Percentiles rank a stretch among this genome's conserved stretches.
Conservation (phyloP, 176 grass and related monocot genomes). For the Carex parvula region DNA sequence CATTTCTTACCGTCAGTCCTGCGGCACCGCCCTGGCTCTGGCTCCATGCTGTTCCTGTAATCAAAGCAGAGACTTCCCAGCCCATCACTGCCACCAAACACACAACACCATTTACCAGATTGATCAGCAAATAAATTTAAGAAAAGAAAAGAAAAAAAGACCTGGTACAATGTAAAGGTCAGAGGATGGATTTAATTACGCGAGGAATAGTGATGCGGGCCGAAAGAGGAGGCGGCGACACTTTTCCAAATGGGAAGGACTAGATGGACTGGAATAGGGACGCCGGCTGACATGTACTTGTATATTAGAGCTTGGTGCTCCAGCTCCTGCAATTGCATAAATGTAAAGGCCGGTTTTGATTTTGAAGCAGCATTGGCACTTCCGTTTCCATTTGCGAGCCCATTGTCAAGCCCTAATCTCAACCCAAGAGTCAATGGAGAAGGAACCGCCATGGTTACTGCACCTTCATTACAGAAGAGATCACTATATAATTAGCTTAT, state of each 20-base stretch:
- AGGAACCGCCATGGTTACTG: constrained; percentile 61
- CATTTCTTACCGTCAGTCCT: constrained; percentile 98
- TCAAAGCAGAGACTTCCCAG: constrained; percentile 88
- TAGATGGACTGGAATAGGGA: constrained; percentile 85
- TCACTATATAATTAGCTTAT: background rate
- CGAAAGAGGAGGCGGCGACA: constrained; percentile 81
- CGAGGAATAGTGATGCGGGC: constrained; percentile 67
- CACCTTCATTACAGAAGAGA: constrained; percentile 21
- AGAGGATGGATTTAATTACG: constrained; percentile 28
- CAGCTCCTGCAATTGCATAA: constrained; percentile 98
- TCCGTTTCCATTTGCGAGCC: constrained; percentile 1
- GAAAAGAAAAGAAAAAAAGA: background rate
- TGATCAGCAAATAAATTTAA: background rate
- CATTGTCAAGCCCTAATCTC: constrained; percentile 43
- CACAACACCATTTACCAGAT: background rate
- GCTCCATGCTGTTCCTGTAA: constrained; percentile 93
- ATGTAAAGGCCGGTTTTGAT: constrained; percentile 41
- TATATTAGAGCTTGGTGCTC: constrained; percentile 99
- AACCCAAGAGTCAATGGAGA: constrained; percentile 68
- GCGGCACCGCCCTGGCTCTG: constrained; percentile 89
- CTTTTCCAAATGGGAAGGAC: constrained; percentile 99
- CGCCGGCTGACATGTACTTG: constrained; percentile 87
- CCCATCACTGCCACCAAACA: constrained; percentile 46
- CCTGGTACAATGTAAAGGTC: background rate
- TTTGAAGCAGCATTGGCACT: constrained; percentile 1